phyloP scores from a whole-genome alignment of 768 basidiomycete species.

The Lepiota brunneoincarnata region DNA sequence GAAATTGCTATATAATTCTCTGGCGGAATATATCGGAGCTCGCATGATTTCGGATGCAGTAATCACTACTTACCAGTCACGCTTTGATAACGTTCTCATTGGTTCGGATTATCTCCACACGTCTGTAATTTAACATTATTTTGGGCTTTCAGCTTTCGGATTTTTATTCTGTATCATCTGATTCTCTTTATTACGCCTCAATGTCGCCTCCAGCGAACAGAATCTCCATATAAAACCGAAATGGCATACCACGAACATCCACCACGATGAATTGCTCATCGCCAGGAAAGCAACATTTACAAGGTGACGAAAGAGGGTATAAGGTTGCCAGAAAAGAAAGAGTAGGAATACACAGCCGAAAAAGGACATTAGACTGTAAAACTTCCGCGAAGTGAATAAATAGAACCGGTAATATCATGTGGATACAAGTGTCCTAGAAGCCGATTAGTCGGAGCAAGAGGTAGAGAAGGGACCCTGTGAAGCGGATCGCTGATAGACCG shows the following conservation, averaged over 20 bases:
- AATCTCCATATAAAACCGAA: not conserved
- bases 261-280: not conserved
- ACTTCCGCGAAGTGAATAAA: not conserved
- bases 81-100: slow-evolving; percentile 1
- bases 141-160: not conserved
- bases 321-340: not conserved
- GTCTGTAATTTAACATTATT: slow-evolving; percentile 5
- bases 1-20: slow-evolving; percentile 6
- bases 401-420: not conserved
- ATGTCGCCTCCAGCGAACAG: not conserved
- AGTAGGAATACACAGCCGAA: slow-evolving; percentile 1
- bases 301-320: not conserved
- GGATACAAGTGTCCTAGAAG: slow-evolving; percentile 27
- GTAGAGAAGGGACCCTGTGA: slow-evolving; percentile 76
- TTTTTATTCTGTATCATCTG: not conserved
- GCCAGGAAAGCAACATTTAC: slow-evolving; percentile 10
- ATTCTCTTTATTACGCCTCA: not conserved
- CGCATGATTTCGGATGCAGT: not conserved
- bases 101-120: slow-evolving; percentile 1
- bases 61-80: not conserved
- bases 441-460: slow-evolving; percentile 75
- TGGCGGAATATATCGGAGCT: not conserved
- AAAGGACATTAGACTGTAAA: not conserved
- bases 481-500: slow-evolving; percentile 77
- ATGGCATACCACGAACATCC: not conserved